phyloP scores from a whole-genome alignment of 805 yeast species.

The Kregervanrija fluxuum region DNA sequence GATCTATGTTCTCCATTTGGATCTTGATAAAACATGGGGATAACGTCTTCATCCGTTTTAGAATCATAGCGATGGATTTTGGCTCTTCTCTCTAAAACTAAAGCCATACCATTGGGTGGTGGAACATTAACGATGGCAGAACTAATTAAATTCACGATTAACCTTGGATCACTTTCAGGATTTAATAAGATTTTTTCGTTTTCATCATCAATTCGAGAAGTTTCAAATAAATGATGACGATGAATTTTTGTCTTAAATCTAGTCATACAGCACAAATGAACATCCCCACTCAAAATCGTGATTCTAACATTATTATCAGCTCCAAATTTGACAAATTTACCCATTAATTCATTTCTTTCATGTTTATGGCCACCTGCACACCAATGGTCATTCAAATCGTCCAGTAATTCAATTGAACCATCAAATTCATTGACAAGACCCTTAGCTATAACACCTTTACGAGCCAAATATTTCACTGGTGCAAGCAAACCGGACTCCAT shows the following conservation, averaged over 20 bases:
- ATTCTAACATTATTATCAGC: slow-evolving; percentile 58
- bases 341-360: slow-evolving; percentile 71
- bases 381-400: slow-evolving; percentile 96
- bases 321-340: slow-evolving; percentile 58
- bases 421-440: slow-evolving; percentile 89
- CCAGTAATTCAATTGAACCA: slow-evolving; percentile 84
- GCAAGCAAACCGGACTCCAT: slow-evolving; percentile 53
- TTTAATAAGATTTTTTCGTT: slow-evolving; percentile 33
- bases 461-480: slow-evolving; percentile 58
- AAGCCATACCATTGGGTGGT: slow-evolving; percentile 84
- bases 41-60: slow-evolving; percentile 69
- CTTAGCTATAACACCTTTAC: slow-evolving; percentile 52
- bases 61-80: slow-evolving; percentile 59
- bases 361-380: slow-evolving; percentile 79
- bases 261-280: slow-evolving; percentile 82
- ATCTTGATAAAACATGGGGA: slow-evolving; percentile 61
- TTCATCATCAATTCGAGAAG: slow-evolving; percentile 28
- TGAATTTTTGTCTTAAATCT: slow-evolving; percentile 56
- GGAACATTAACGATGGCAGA: slow-evolving; percentile 92
- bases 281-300: slow-evolving; percentile 89
- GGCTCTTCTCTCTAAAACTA: slow-evolving; percentile 59
- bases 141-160: slow-evolving; percentile 76
- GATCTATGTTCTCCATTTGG: slow-evolving; percentile 43
- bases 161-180: slow-evolving; percentile 67
- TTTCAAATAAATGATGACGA: slow-evolving; percentile 32